These are phyloP conservation scores for Endocalyx cinctus DNA, from an alignment of 2,329 filamentous ascomycete species.

Conservation along the genomic window DNA sequence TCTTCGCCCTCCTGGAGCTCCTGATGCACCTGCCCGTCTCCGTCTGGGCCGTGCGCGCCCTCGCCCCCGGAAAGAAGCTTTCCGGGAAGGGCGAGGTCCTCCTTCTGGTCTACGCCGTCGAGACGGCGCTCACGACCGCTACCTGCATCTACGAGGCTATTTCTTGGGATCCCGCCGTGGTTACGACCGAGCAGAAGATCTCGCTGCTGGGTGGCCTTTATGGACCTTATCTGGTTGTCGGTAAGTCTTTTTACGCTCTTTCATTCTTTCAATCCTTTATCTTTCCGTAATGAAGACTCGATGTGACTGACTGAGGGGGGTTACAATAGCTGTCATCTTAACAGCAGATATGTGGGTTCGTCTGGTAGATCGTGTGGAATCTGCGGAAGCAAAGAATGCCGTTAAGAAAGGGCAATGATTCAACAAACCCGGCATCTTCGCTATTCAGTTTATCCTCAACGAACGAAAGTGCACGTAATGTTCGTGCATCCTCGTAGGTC, in stretches of 20 bases:
- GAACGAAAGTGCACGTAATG: too few relatives aligned
- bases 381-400: slow-evolving; percentile 19
- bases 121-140: slow-evolving; percentile 47
- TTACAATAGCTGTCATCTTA: slow-evolving; percentile 40
- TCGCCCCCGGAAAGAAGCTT: slow-evolving; percentile 27
- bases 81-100: slow-evolving; percentile 42
- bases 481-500: too few relatives aligned
- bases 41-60: slow-evolving; percentile 39
- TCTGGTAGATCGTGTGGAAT: slow-evolving; percentile 40
- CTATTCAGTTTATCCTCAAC: slow-evolving; percentile 4
- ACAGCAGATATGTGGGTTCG: slow-evolving; percentile 51
- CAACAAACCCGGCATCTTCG: neutral
- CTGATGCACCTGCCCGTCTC: slow-evolving; percentile 47
- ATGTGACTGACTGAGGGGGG: neutral
- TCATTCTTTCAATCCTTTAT: slow-evolving; percentile 8
- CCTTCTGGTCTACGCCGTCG: slow-evolving; percentile 45
- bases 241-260: slow-evolving; percentile 34
- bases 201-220: slow-evolving; percentile 46
- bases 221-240: slow-evolving; percentile 46
- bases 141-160: slow-evolving; percentile 47
- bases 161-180: slow-evolving; percentile 43
- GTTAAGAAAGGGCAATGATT: slow-evolving; percentile 40
- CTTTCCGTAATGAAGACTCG: slow-evolving; percentile 2
- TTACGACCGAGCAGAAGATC: slow-evolving; percentile 40
- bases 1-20: slow-evolving; percentile 47